Evolutionary conservation across 805 yeast species (phyloP), one percentile per base, ranked within the genome.

Genomic region (Zygosaccharomyces lentus): DNA sequence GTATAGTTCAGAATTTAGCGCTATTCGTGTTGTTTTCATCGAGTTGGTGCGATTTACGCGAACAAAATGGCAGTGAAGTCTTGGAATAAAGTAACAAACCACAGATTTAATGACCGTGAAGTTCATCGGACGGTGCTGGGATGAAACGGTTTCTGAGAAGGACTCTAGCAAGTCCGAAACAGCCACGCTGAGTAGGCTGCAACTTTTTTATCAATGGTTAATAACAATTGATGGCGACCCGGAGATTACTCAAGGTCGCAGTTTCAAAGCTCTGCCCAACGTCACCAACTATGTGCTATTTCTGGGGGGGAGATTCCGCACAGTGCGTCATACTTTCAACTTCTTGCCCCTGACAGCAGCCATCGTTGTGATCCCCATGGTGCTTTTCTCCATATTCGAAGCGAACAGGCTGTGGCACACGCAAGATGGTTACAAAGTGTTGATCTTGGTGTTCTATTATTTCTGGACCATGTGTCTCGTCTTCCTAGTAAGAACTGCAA

Each of bases 261-360:
- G 54, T 17, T 64, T 61, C 41, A 32, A 53, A 9, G 46, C 54
- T 6, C 34, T 61, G 32, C 59, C 65, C 1, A 23, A 39, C 3
- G 52, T 55, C 4, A 56, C 70, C 6, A 73, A 70, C 46, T 71
- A 72, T 46, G 51, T 77, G 2, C 85, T 76, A 60, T 64, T 83
- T 3, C 62, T 79, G 40, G 93, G 93, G 10, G 95, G 95, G 0
- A 62, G 88, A 34, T 56, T 81, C 10, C 66, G 82, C 26, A 66
- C 75, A 0, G 58, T 73, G 8, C 72, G 67, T 46, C 56, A 59
- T 26, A 60, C 63, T 21, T 51, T 52, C 16, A 81, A 79, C 1
- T 53, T 71, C 12, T 71, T 71, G 9, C 24, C 76, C 2, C 29
- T 68, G 0, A 70, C 74, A 0, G 62, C 69, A 3, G 44, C 62